These are phyloP conservation scores for Capronia epimyces DNA, from an alignment of 2,329 filamentous ascomycete genomes.

Conservation along the genomic window DNA sequence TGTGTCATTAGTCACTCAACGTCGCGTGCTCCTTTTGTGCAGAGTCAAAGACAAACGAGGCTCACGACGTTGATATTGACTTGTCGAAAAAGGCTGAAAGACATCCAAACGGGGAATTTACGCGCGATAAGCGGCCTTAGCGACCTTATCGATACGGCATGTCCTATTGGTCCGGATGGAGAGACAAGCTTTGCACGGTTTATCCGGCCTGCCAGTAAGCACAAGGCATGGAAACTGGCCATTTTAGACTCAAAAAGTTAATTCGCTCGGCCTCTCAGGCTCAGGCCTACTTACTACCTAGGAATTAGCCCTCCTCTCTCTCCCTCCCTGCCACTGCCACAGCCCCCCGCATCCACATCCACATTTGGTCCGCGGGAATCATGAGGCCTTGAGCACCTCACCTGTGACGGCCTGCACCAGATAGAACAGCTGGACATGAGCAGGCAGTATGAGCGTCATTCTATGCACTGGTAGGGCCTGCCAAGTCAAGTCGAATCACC, in stretches of 20 bases:
- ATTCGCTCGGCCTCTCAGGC: background rate
- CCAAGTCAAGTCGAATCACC: background rate
- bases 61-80: background rate
- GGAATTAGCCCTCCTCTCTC: too few relatives aligned
- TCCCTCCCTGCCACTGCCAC: too few relatives aligned
- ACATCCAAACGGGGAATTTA: background rate
- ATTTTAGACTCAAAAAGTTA: background rate
- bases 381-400: background rate
- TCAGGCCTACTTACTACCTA: too few relatives aligned
- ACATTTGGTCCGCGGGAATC: background rate
- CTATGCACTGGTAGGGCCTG: conserved; percentile 56
- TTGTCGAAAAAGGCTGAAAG: background rate
- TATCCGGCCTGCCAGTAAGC: background rate
- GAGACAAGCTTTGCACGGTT: background rate
- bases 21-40: background rate
- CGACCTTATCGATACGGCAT: too few relatives aligned
- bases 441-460: conserved; percentile 56
- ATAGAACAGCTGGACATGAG: background rate
- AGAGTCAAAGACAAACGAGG: background rate
- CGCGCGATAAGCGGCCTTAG: too few relatives aligned
- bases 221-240: background rate
- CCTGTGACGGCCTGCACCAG: background rate
- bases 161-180: background rate
- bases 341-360: too few relatives aligned
- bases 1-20: background rate